These are phyloP conservation scores for Cercospora beticola DNA, from an alignment of 2,329 filamentous ascomycete genomes.

Conservation along the genomic window DNA sequence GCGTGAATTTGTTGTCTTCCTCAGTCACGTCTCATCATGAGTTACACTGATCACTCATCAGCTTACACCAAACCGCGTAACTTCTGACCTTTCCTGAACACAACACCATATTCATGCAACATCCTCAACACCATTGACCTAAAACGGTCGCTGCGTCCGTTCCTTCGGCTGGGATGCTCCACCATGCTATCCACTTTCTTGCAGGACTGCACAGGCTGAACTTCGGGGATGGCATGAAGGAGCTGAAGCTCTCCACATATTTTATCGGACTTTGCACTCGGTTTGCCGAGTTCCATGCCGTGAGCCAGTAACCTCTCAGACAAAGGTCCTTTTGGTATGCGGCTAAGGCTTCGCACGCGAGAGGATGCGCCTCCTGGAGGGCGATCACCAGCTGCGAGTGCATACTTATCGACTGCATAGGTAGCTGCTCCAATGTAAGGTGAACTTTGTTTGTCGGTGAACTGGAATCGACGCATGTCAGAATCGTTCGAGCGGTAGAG, in stretches of 20 bases:
- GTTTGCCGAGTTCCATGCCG: background rate
- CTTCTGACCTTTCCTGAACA: background rate
- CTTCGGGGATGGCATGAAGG: background rate
- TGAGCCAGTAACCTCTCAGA: background rate
- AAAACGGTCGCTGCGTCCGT: background rate
- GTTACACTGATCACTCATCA: background rate
- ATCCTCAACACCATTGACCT: background rate
- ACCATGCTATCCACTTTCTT: background rate
- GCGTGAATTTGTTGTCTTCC: background rate
- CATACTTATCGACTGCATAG: background rate
- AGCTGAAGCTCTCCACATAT: background rate
- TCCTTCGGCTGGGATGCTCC: background rate
- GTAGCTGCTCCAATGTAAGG: background rate
- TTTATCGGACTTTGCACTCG: background rate
- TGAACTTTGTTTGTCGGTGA: background rate
- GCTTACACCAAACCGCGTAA: background rate
- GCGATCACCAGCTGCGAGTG: background rate
- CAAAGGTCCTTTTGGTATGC: background rate
- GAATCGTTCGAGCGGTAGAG: background rate
- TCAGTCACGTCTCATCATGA: background rate
- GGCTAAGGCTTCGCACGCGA: background rate
- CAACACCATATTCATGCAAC: background rate
- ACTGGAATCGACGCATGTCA: background rate
- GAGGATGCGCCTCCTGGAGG: background rate
- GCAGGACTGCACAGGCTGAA: background rate